Evolutionary conservation across 257 asterid species (phyloP).

Genomic region (Gardenia jasminoides): DNA sequence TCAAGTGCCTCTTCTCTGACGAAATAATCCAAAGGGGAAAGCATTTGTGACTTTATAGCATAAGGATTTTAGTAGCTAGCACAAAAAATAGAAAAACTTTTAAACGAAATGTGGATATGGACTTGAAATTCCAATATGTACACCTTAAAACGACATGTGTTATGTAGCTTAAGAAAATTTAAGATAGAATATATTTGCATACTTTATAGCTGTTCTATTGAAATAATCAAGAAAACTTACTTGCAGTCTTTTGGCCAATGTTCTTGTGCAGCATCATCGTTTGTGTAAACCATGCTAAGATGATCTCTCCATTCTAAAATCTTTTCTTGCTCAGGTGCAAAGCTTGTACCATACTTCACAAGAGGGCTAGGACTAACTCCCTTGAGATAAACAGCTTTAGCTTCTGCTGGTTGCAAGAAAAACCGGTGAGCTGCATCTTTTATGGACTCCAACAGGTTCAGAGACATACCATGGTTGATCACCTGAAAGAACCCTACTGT

Average conservation of each 20-base stretch:
- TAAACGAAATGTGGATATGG: too few species aligned
- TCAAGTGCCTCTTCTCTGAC: too few species aligned
- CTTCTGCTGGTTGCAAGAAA: slow-evolving; percentile 21
- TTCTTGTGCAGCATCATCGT: slow-evolving; percentile 32
- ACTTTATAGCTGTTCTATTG: too few species aligned
- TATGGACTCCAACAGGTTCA: slow-evolving; percentile 25
- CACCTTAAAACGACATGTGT: too few species aligned
- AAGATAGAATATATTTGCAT: too few species aligned
- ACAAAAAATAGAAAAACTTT: too few species aligned
- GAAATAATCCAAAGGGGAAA: too few species aligned
- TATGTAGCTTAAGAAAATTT: too few species aligned
- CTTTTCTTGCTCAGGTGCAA: slow-evolving; percentile 35
- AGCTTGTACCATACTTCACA: slow-evolving; percentile 38
- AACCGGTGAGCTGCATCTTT: slow-evolving; percentile 26
- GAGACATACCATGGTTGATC: slow-evolving; percentile 35
- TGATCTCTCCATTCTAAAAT: slow-evolving; percentile 46
- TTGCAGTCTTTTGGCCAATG: slow-evolving; percentile 38
- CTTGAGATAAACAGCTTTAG: slow-evolving; percentile 33
- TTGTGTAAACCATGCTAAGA: slow-evolving; percentile 37
- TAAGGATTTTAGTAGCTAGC: too few species aligned
- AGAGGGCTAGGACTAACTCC: slow-evolving; percentile 32
- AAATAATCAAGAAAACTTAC: slow-evolving; percentile 11
- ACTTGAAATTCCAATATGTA: too few species aligned
- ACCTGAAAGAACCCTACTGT: slow-evolving; percentile 39
- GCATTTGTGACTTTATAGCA: too few species aligned